Evolutionary conservation across 1,284 basidiomycete genomes (phyloP).

Genomic region (Clitocybe nebularis): DNA sequence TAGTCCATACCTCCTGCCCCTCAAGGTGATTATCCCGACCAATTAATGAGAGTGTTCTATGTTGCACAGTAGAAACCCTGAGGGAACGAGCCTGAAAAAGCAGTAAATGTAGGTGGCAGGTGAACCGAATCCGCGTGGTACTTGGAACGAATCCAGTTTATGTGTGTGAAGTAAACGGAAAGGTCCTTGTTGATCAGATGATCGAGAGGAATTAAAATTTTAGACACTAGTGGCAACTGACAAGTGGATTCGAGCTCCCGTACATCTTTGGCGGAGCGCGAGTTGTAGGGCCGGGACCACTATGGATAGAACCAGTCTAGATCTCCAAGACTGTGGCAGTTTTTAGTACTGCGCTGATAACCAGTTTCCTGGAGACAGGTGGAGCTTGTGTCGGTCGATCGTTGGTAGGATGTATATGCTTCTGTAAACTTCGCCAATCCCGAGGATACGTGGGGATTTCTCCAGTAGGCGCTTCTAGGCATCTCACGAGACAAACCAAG

Average conservation of each 20-base stretch:
- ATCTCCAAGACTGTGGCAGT: too few relatives aligned
- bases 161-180: conserved; percentile 12
- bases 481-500: conserved; percentile 17
- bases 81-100: conserved; percentile 13
- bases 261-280: too few relatives aligned
- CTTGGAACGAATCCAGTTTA: conserved; percentile 7
- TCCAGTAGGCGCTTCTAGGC: conserved; percentile 6
- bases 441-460: conserved; percentile 8
- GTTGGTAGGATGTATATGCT: too few relatives aligned
- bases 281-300: too few relatives aligned
- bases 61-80: conserved; percentile 7
- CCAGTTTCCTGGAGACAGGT: too few relatives aligned
- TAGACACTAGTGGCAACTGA: too few relatives aligned
- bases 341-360: too few relatives aligned
- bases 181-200: conserved; percentile 17
- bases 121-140: conserved; percentile 10
- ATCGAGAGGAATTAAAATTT: too few relatives aligned
- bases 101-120: conserved; percentile 6
- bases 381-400: background rate
- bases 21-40: too few relatives aligned
- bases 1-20: too few relatives aligned
- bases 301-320: too few relatives aligned
- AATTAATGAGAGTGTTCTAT: background rate
- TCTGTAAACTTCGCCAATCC: conserved; percentile 6
- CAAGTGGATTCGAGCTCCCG: too few relatives aligned